Percentiles rank a stretch among this genome's conserved stretches.
phyloP scores from a whole-genome alignment of 2,329 filamentous ascomycete species.

The Immersiporthe knoxdaviesiana region DNA sequence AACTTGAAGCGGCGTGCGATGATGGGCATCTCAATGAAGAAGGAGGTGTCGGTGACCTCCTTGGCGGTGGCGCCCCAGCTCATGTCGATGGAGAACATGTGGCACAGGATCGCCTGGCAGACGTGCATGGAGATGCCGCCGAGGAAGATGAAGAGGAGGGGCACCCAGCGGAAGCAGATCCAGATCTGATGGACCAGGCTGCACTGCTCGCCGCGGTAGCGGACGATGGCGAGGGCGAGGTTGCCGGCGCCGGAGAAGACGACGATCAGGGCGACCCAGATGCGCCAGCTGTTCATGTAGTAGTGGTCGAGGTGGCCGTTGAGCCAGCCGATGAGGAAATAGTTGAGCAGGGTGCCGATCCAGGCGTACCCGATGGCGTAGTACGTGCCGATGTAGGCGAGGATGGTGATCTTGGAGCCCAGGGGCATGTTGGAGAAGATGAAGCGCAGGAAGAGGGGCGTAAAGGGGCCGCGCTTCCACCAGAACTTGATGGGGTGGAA shows the following conservation, averaged over 20 bases:
- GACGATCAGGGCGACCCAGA: conserved; percentile 80
- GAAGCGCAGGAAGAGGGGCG: conserved; percentile 76
- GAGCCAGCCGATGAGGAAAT: conserved; percentile 76
- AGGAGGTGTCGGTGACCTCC: conserved; percentile 79
- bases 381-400: conserved; percentile 80
- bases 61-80: conserved; percentile 84
- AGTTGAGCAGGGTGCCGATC: conserved; percentile 74
- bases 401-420: conserved; percentile 74
- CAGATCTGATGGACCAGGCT: conserved; percentile 59
- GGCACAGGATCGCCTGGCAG: conserved; percentile 75
- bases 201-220: conserved; percentile 70
- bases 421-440: conserved; percentile 73
- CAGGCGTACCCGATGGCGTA: conserved; percentile 78
- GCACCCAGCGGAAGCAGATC: conserved; percentile 74
- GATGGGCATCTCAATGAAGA: conserved; percentile 82
- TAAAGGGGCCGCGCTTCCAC: conserved; percentile 75
- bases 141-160: conserved; percentile 78
- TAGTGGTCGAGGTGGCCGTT: conserved; percentile 79
- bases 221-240: conserved; percentile 70
- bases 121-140: conserved; percentile 82
- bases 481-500: conserved; percentile 79
- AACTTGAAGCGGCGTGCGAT: conserved; percentile 53
- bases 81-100: conserved; percentile 88
- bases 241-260: conserved; percentile 79
- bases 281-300: conserved; percentile 77